Base-by-base conservation (phyloP, 108 stramenopile species). In the Skeletonema tropicum region DNA sequence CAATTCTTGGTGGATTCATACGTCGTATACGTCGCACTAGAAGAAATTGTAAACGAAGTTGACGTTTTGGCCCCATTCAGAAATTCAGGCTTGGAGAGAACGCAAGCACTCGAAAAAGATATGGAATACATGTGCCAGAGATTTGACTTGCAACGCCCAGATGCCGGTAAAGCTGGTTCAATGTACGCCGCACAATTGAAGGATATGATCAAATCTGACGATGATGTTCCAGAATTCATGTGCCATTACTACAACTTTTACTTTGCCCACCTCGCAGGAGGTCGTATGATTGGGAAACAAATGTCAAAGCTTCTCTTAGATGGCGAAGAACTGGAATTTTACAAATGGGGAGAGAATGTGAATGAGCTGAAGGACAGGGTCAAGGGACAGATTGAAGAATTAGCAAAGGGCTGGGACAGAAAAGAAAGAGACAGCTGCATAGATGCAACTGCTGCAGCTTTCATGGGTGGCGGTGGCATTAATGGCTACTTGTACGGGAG, bases 241-340 rank as follows among this genome's bases (percentile, higher is more conserved):
- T 96, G 95, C 57, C 97, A 97, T 79, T 97, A 86, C 79, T 97
- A 96, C 85, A 97, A 97, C 80, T 94, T 88, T 80, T 96, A 96
- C 73, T 97, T 97, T 79, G 97, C 97, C 6, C 96, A 97, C 64
- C 88, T 93, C 12, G 96, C 94, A 35, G 96, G 94, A 19, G 95
- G 96, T 6, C 69, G 92, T 46, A 96, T 97, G 95, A 97, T 97
- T 72, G 97, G 97, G 5, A 91, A 92, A 65, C 88, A 93, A 74
- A 96, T 97, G 92, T 83, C 85, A 32, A 83, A 89, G 9, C 61
- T 87, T 66, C 68, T 96, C 60, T 71, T 97, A 57, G 92, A 93
- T 35, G 88, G 84, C 29, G 86, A 88, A 60, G 88, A 88, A 35
- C 83, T 97, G 26, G 92, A 96, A 68, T 97, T 97, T 72, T 97